Evolutionary conservation across 768 basidiomycete genomes (phyloP).

Genomic region (Tricholomella constricta): DNA sequence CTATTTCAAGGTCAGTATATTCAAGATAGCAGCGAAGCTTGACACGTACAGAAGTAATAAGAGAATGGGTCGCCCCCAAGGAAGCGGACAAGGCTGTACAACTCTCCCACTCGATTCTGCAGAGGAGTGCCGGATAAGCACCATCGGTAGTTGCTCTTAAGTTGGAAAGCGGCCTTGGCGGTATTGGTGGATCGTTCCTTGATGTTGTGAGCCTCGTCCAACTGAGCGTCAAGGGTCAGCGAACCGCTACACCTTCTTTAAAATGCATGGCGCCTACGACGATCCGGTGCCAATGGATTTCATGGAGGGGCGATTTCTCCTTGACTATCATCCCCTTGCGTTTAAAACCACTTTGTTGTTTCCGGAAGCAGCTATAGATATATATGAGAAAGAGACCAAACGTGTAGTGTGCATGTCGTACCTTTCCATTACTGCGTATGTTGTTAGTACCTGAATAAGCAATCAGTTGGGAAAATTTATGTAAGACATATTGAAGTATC

Average conservation of each 20-base stretch:
- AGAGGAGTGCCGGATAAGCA: constrained; percentile 96
- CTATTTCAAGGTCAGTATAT: constrained; percentile 34
- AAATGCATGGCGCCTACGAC: constrained; percentile 48
- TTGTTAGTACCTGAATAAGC: constrained; percentile 66
- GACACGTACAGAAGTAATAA: constrained; percentile 80
- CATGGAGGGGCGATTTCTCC: constrained; percentile 85
- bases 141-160: constrained; percentile 83
- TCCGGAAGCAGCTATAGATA: constrained; percentile 73
- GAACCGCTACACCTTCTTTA: not conserved
- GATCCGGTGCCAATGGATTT: constrained; percentile 81
- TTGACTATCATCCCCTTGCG: constrained; percentile 81
- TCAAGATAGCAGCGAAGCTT: not conserved
- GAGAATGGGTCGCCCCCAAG: constrained; percentile 92
- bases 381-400: not conserved
- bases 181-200: constrained; percentile 95
- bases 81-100: constrained; percentile 93
- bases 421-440: constrained; percentile 85
- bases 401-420: constrained; percentile 7
- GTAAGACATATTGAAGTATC: constrained; percentile 20
- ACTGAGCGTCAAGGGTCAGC: constrained; percentile 38
- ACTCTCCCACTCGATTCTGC: constrained; percentile 97
- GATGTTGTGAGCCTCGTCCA: constrained; percentile 98
- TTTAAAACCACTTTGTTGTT: constrained; percentile 92
- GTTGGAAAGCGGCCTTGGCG: constrained; percentile 94
- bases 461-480: not conserved